A percentile compares a stretch with the other conserved stretches of the same genome.
Conservation (phyloP, 2,329 filamentous ascomycete species). For the Colletotrichum cordylinicola region DNA sequence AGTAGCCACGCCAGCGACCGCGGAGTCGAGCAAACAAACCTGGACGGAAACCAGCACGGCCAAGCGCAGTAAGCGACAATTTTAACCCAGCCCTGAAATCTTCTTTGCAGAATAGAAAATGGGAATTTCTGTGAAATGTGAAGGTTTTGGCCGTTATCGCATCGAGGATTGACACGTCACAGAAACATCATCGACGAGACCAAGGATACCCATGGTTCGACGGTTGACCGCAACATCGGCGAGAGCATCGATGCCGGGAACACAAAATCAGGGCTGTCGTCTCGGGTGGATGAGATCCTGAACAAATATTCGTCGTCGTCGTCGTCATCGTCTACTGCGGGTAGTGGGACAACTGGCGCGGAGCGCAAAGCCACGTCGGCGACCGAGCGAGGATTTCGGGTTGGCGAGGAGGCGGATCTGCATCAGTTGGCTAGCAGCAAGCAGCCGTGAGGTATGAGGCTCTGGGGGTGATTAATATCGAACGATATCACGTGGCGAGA, state of each 20-base stretch:
- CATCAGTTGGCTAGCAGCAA: constrained; percentile 12
- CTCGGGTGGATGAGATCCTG: constrained; percentile 5
- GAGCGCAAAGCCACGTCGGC: background rate
- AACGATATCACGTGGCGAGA: background rate
- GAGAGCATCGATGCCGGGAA: constrained; percentile 8
- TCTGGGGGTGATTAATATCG: background rate
- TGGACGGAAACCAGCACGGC: constrained; percentile 7
- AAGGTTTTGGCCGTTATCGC: background rate
- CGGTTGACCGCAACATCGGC: constrained; percentile 5
- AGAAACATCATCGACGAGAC: constrained; percentile 21
- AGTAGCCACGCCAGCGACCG: constrained; percentile 6
- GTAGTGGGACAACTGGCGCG: background rate
- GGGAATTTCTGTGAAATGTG: background rate
- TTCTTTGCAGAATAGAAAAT: background rate
- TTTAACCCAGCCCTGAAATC: too few relatives aligned
- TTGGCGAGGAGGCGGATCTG: constrained; percentile 4
- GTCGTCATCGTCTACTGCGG: background rate
- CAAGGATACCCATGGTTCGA: constrained; percentile 3
- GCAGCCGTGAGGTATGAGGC: background rate
- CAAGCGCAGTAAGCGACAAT: constrained; percentile 7
- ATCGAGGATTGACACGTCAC: background rate
- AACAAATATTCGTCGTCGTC: background rate
- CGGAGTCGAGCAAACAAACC: background rate
- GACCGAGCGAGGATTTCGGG: background rate
- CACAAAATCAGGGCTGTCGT: background rate